Base-by-base conservation (phyloP, 768 basidiomycete genomes). In the Auricularia cornea region DNA sequence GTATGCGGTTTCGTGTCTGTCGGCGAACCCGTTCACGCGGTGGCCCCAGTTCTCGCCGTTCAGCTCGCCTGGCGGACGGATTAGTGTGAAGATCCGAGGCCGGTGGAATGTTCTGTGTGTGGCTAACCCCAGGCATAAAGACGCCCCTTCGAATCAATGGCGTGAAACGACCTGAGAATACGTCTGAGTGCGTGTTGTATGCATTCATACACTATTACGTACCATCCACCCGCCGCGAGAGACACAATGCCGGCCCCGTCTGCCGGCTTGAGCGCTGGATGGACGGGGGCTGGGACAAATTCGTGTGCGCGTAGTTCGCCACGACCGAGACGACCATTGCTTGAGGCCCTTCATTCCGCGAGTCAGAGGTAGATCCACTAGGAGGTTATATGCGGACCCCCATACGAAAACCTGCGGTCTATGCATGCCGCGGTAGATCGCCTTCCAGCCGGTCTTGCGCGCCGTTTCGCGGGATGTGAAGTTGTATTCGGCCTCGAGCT, bases 181-280 rank as follows among this genome's bases (percentile, higher is more conserved):
- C 41, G 20, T 20, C 28, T 32, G 44, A 41, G 14, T 18, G 38
- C 2, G 20, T 33, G 60, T 3, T 61, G 48, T 52, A 59, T 35
- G 31, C n/a, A 35, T 29, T 35, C 44, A 32, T 10, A 59, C 57
- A 32, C 35, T 41, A 59, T 28, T 33, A 74, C 85, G 66, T 69
- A 90, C 92, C 89, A 93, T 70, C 94, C 94, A 23, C 90, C 88
- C 0, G 92, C 90, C 44, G 84, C 82, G 48, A 95, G 76, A 64
- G 78, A 83, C 41, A 94, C 89, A 62, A 94, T 82, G 14, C 84
- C 82, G 20, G 76, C 80, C 33, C 80, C 81, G 16, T 83, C 83
- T 56, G 93, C 78, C 48, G 72, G 75, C 51, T 57, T 57, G 28
- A 57, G 30, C 10, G 54, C 54, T 16, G 94, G 78, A 65, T 84